Evolutionary conservation across 2,329 filamentous ascomycete species (phyloP), one percentile per base, ranked within the genome.

Genomic region (Stagonosporopsis vannaccii): DNA sequence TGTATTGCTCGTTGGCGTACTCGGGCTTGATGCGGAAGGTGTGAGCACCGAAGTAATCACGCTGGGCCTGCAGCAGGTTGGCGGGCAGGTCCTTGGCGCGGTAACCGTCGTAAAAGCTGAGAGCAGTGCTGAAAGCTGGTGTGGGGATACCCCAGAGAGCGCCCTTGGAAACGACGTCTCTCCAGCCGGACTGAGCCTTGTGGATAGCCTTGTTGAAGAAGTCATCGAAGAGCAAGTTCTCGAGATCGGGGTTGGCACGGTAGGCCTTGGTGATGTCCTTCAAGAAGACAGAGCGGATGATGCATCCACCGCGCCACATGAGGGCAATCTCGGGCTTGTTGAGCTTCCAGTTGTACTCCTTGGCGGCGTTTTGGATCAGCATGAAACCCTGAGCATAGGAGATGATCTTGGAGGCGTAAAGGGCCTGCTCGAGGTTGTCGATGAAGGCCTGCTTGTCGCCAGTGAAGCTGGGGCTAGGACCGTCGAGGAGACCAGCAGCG

Each of bases 141-240:
- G 92, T 95, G 66, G 95, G 95, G 77, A 99, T 96, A 80, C 95
- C 95, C 81, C 96, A 91, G 64, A 96, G 85, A 63, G 94, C 93
- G 68, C 90, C 86, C 88, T 96, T 96, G 82, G 90, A 85, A 69
- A 99, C 90, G 66, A 96, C 89, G 77, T 78, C 73, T 73, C 76
- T 75, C 76, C 76, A 78, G 50, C 76, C 76, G 48, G 76, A 54
- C 85, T 99, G 95, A 58, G 95, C 95, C 76, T 89, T 91, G 88
- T 97, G 90, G 81, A 99, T 99, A 72, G 95, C 95, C 84, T 95
- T 91, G 87, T 96, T 97, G 90, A 99, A 99, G 89, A 99, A 99
- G 79, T 96, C 91, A 79, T 97, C 92, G 81, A 98, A 99, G 70
- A 99, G 87, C 70, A 99, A 84, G 87, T 99, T 99, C 88, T 97